These are phyloP conservation scores for Curvularia sp. DNA, from an alignment of 2,329 filamentous ascomycete species.

Conservation along the genomic window DNA sequence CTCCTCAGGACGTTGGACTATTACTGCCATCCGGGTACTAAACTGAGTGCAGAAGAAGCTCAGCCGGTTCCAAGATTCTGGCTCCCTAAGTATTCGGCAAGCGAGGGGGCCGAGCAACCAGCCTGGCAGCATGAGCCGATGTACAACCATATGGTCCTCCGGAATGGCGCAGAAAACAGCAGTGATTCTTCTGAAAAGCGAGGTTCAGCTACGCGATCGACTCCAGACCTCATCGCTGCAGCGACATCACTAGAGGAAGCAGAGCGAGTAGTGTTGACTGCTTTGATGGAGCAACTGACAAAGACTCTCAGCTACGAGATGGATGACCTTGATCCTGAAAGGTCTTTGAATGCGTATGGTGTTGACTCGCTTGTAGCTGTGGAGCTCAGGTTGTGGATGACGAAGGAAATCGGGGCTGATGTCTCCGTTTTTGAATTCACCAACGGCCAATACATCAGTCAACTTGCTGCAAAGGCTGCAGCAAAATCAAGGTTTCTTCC, in stretches of 20 bases:
- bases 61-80: not conserved
- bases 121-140: not conserved
- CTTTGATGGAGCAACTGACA: not conserved
- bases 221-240: not conserved
- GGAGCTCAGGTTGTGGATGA: constrained; percentile 3
- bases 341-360: not conserved
- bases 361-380: constrained; percentile 4
- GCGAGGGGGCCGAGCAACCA: not conserved
- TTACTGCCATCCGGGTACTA: not conserved
- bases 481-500: not conserved
- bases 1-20: not conserved
- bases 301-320: not conserved
- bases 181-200: not conserved
- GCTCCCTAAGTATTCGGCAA: not conserved
- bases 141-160: not conserved
- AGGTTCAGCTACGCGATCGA: not conserved
- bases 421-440: not conserved
- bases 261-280: not conserved
- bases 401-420: not conserved
- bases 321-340: not conserved
- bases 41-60: not conserved
- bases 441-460: not conserved
- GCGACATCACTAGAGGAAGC: not conserved
- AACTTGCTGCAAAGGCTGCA: not conserved
- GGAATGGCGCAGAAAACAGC: not conserved